phyloP scores from a whole-genome alignment of 306 rosid species.

The Quercus mongolica region DNA sequence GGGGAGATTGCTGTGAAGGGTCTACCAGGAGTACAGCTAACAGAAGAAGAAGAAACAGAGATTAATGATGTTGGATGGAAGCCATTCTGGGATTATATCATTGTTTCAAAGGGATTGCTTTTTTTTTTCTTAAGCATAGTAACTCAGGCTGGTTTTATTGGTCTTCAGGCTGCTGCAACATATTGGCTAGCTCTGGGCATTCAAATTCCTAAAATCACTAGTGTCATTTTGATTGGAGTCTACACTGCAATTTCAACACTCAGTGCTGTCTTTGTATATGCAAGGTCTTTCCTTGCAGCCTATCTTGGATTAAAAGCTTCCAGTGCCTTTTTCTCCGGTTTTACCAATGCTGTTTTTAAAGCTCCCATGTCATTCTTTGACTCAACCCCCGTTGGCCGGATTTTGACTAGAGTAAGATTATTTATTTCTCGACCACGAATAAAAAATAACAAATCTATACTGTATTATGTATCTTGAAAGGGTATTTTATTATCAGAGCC shows the following conservation, averaged over 20 bases:
- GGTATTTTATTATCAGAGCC: neutral
- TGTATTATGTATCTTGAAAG: neutral
- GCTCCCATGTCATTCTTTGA: slow-evolving; percentile 94
- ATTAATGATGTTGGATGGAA: slow-evolving; percentile 71
- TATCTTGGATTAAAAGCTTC: slow-evolving; percentile 78
- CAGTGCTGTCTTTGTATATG: slow-evolving; percentile 39
- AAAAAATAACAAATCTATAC: neutral
- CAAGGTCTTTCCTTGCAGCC: slow-evolving; percentile 38
- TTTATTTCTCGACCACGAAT: neutral
- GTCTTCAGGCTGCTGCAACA: slow-evolving; percentile 50
- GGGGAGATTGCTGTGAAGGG: slow-evolving; percentile 32
- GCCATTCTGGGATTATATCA: slow-evolving; percentile 62
- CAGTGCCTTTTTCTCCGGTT: slow-evolving; percentile 52
- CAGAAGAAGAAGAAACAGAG: slow-evolving; percentile 66
- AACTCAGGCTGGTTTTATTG: slow-evolving; percentile 30
- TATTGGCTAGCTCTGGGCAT: slow-evolving; percentile 75
- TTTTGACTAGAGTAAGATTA: slow-evolving; percentile 70
- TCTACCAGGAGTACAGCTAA: slow-evolving; percentile 44
- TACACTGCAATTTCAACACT: slow-evolving; percentile 50
- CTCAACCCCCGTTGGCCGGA: slow-evolving; percentile 79
- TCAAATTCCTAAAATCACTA: slow-evolving; percentile 48
- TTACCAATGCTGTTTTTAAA: slow-evolving; percentile 59
- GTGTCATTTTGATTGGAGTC: slow-evolving; percentile 44
- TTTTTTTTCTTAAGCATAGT: slow-evolving; percentile 29
- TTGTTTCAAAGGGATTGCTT: slow-evolving; percentile 37